Evolutionary conservation across 352 stramenopile species (phyloP), one percentile per base, ranked within the genome.

Genomic region (Globisporangium rhizosaccharum): DNA sequence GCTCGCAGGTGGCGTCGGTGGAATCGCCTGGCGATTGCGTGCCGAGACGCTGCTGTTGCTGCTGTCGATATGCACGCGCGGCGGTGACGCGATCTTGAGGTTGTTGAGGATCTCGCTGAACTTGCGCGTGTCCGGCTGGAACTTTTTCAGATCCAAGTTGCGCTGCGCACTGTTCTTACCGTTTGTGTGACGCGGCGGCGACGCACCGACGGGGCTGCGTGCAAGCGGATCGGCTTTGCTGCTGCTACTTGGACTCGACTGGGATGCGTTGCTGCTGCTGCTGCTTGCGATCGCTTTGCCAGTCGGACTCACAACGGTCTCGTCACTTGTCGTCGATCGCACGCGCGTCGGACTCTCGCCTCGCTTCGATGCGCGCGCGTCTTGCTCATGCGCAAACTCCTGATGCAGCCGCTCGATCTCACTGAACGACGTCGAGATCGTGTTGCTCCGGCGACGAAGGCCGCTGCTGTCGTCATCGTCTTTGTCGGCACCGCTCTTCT

Each of bases 61-160:
- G 14, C 5, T 47, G 15, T 10, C 18, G 15, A 47, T 9, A 2
- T 71, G 70, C 51, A 76, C 58, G 53, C 66, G 63, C 39, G 71
- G 63, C 23, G 71, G 65, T 23, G 76, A 83, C 18, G 70, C 62
- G 26, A 85, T 72, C 59, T 88, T 88, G 48, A 92, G 73, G 23
- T 85, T 85, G 59, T 78, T 71, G 25, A 92, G 58, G 51, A 92
- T 87, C 61, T 92, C 82, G 3, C 76, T 76, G 69, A 89, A 92
- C 55, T 85, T 79, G 54, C 83, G 79, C 26, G 79, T 79, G 60
- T 90, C 80, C 2, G 79, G 79, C 42, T 89, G 75, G 59, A 89
- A 90, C 26, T 84, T 79, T 65, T 88, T 88, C 6, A 90, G 62
- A 50, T 89, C 83, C 36, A 91, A 53, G 26, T 83, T 79, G 49